Evolutionary conservation across 306 rosid genomes (phyloP).

Genomic region (apple (Malus domestica)): DNA sequence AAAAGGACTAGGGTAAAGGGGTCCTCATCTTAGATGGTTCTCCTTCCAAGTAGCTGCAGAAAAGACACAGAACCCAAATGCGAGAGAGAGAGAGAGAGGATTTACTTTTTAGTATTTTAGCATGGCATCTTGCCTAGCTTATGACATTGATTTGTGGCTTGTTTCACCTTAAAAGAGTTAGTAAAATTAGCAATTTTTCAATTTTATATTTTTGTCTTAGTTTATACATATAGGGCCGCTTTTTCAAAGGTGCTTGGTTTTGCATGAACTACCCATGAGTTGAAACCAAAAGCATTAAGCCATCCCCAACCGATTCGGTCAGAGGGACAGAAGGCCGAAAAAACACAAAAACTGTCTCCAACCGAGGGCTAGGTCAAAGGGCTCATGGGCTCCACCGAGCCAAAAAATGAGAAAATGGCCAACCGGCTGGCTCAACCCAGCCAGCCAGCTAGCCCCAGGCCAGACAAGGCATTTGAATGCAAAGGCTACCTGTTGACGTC

Average conservation of each 20-base stretch:
- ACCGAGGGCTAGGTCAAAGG: too few relatives aligned
- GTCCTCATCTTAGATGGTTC: slow-evolving; percentile 10
- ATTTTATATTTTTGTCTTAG: background rate
- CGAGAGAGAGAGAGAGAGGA: background rate
- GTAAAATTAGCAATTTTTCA: slow-evolving; percentile 8
- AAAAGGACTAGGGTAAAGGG: background rate
- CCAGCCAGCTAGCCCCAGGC: too few relatives aligned
- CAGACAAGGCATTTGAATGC: fast-evolving
- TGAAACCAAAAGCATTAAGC: slow-evolving; percentile 27
- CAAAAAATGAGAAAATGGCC: too few relatives aligned
- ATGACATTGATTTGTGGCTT: background rate
- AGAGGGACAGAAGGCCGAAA: too few relatives aligned
- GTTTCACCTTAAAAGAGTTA: background rate
- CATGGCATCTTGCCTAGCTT: background rate
- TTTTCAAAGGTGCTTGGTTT: slow-evolving; percentile 17
- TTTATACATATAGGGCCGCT: background rate
- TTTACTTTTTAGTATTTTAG: background rate
- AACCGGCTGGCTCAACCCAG: too few relatives aligned
- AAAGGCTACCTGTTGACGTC: too few relatives aligned
- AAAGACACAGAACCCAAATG: background rate
- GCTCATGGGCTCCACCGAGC: too few relatives aligned
- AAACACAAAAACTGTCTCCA: too few relatives aligned
- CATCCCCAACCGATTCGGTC: too few relatives aligned
- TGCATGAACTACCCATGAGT: slow-evolving; percentile 26
- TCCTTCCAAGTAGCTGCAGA: slow-evolving; percentile 11